Evolutionary conservation across 2,329 filamentous ascomycete species (phyloP).

Genomic region (Calycina marina): DNA sequence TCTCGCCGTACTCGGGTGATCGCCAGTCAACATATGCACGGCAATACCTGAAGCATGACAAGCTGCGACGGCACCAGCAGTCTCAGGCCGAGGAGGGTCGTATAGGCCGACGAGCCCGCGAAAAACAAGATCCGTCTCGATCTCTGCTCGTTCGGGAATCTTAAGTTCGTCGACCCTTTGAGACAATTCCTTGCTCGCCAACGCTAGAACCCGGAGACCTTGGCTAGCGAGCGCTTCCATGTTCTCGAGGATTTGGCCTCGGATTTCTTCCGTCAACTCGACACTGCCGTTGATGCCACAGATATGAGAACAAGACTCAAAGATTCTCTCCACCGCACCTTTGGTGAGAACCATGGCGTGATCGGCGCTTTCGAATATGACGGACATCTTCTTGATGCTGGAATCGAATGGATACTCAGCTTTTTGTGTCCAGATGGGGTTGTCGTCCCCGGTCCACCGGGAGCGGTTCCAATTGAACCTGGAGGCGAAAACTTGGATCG

Average conservation of each 20-base stretch:
- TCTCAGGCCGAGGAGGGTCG: slow-evolving; percentile 42
- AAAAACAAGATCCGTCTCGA: slow-evolving; percentile 57
- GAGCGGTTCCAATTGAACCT: slow-evolving; percentile 50
- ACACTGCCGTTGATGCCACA: slow-evolving; percentile 27
- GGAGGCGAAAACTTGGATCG: slow-evolving; percentile 59
- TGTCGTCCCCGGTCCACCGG: slow-evolving; percentile 33
- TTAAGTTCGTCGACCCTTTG: slow-evolving; percentile 22
- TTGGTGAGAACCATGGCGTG: slow-evolving; percentile 41
- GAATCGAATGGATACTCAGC: slow-evolving; percentile 64
- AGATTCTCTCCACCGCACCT: slow-evolving; percentile 55
- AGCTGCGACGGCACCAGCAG: slow-evolving; percentile 38
- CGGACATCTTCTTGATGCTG: slow-evolving; percentile 63
- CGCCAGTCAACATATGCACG: slow-evolving; percentile 72
- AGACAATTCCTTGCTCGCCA: slow-evolving; percentile 34
- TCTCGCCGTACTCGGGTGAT: slow-evolving; percentile 64
- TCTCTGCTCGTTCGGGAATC: slow-evolving; percentile 35
- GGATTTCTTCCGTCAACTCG: slow-evolving; percentile 36
- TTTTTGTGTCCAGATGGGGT: slow-evolving; percentile 38
- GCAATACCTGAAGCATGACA: slow-evolving; percentile 54
- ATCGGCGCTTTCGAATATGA: slow-evolving; percentile 39
- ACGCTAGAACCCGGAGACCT: slow-evolving; percentile 53
- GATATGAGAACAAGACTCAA: slow-evolving; percentile 44
- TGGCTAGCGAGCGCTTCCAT: slow-evolving; percentile 54
- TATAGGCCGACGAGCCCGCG: slow-evolving; percentile 51
- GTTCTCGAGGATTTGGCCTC: slow-evolving; percentile 44